A percentile compares a stretch with the other conserved stretches of the same genome.
phyloP scores from a whole-genome alignment of 129 eudicot genomes.

The Lactuca saligna region DNA sequence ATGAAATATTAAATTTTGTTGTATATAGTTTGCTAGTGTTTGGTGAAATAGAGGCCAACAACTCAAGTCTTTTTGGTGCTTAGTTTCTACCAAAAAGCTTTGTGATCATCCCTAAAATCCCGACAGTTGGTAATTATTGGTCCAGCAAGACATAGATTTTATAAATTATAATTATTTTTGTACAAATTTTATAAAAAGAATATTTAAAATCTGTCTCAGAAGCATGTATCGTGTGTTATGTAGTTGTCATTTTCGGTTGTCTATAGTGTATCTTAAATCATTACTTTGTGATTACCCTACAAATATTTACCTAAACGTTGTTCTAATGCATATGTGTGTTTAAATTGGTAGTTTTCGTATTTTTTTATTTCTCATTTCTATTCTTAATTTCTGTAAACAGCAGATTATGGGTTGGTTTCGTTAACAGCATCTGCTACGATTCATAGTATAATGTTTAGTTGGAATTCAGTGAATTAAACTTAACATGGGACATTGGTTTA shows the following conservation, averaged over 20 bases:
- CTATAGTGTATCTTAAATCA: neutral
- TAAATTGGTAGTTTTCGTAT: neutral
- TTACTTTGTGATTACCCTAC: neutral
- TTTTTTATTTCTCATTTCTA: too few relatives aligned
- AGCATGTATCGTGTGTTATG: neutral
- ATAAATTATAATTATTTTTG: neutral
- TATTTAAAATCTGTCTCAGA: neutral
- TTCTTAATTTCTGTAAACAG: too few relatives aligned
- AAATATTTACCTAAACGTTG: neutral
- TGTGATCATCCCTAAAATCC: constrained; percentile 28
- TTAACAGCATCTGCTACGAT: too few relatives aligned
- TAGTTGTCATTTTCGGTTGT: neutral
- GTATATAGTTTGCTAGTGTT: constrained; percentile 7
- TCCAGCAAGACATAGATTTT: neutral
- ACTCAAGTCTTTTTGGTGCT: constrained; percentile 43
- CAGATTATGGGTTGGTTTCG: neutral
- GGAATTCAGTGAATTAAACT: too few relatives aligned
- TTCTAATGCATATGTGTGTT: neutral
- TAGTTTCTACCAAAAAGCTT: constrained; percentile 36
- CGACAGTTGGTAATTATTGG: constrained; percentile 5
- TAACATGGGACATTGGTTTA: too few relatives aligned
- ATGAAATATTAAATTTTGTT: neutral
- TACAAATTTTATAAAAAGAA: neutral
- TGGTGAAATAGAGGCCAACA: constrained; percentile 44
- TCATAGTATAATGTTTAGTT: too few relatives aligned